These are phyloP conservation scores for Penicillium occitanis DNA, from an alignment of 2,329 filamentous ascomycete species.

Conservation along the genomic window DNA sequence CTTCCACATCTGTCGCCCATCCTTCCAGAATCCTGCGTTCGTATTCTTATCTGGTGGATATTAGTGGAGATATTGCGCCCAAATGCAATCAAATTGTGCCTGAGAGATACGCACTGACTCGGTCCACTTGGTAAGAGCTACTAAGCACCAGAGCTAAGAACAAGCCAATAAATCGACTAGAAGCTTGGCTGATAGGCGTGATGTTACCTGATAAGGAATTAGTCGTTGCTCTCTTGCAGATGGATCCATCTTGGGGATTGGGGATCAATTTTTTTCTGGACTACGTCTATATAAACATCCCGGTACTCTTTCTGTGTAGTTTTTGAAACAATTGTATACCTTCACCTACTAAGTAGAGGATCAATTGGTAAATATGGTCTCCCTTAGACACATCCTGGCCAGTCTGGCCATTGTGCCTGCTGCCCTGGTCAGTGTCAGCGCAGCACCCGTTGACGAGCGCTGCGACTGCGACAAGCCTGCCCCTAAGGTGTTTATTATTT, in stretches of 20 bases:
- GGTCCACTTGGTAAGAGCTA: neutral
- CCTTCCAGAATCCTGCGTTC: neutral
- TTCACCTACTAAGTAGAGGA: neutral
- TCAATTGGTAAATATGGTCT: constrained; percentile 1
- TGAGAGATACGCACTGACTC: constrained; percentile 4
- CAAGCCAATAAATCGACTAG: neutral
- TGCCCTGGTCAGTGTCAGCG: neutral
- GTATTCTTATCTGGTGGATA: constrained; percentile 6
- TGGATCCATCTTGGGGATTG: neutral
- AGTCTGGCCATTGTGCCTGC: constrained; percentile 7
- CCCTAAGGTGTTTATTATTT: constrained; percentile 46
- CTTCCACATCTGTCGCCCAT: neutral
- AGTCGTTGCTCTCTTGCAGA: neutral
- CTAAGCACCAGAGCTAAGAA: neutral
- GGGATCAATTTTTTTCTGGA: neutral
- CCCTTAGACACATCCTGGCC: neutral
- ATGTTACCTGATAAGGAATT: constrained; percentile 8
- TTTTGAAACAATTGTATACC: neutral
- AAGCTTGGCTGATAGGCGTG: constrained; percentile 7
- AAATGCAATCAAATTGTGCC: neutral
- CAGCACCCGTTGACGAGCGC: constrained; percentile 12
- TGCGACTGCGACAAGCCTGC: constrained; percentile 28
- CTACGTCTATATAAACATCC: neutral
- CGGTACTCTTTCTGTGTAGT: neutral
- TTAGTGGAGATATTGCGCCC: neutral